A percentile compares a stretch with the other conserved stretches of the same genome.
Evolutionary conservation across 495 filamentous ascomycete species (phyloP).

Genomic region (Podospora comata): DNA sequence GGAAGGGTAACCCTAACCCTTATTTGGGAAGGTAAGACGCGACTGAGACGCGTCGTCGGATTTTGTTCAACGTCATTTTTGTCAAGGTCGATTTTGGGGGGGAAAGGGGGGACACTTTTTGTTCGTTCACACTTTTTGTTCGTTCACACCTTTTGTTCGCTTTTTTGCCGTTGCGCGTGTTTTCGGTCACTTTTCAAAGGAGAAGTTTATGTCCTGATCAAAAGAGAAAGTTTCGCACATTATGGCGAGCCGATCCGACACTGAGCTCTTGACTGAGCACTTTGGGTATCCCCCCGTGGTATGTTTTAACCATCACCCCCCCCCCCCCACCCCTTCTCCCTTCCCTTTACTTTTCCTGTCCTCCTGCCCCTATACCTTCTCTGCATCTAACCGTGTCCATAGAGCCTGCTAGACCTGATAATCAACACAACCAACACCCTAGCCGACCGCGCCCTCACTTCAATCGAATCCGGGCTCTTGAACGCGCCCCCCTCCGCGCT

Average conservation of each 20-base stretch:
- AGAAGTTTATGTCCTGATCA: no score
- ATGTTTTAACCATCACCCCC: constrained; percentile 29
- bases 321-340: background rate
- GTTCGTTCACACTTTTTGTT: background rate
- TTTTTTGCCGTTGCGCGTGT: background rate
- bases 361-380: background rate
- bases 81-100: background rate
- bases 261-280: constrained; percentile 88
- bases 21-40: background rate
- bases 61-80: background rate
- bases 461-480: constrained; percentile 75
- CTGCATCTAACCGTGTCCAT: constrained; percentile 2
- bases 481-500: constrained; percentile 66
- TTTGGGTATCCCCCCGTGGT: constrained; percentile 92
- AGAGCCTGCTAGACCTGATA: constrained; percentile 94
- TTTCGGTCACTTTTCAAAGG: background rate
- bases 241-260: constrained; percentile 54
- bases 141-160: background rate
- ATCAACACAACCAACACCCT: constrained; percentile 94
- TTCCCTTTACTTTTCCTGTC: background rate
- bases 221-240: constrained; percentile 13
- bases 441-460: constrained; percentile 77
- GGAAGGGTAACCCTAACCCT: background rate
- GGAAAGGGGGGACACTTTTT: background rate
- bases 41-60: background rate